Percentiles rank a stretch among this genome's conserved stretches.
phyloP scores from a whole-genome alignment of 2,329 filamentous ascomycete genomes.

The Aspergillus luchuensis region DNA sequence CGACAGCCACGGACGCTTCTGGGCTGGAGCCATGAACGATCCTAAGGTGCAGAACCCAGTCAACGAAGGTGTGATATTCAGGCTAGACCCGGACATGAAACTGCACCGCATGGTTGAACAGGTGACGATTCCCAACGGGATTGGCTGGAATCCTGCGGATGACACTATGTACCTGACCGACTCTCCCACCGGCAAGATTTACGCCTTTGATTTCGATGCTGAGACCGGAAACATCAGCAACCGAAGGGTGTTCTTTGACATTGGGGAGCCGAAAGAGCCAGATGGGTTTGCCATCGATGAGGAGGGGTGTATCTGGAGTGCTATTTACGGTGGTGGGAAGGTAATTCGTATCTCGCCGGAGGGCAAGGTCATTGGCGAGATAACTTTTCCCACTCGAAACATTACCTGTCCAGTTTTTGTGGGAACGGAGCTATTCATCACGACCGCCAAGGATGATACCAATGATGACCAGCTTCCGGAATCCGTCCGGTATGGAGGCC shows the following conservation, averaged over 20 bases:
- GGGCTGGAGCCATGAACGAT: conserved; percentile 86
- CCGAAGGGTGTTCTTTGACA: conserved; percentile 71
- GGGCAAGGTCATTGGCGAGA: conserved; percentile 72
- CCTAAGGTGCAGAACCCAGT: conserved; percentile 60
- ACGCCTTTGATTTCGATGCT: conserved; percentile 71
- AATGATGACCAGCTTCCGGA: conserved; percentile 61
- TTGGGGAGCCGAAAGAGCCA: conserved; percentile 65
- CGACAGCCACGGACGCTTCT: conserved; percentile 79
- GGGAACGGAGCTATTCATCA: conserved; percentile 74
- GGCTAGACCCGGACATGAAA: conserved; percentile 65
- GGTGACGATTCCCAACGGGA: conserved; percentile 80
- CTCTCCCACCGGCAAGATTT: conserved; percentile 70
- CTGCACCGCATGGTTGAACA: conserved; percentile 62
- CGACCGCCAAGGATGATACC: conserved; percentile 70
- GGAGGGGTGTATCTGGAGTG: conserved; percentile 86
- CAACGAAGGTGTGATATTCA: conserved; percentile 68
- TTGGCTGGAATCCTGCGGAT: conserved; percentile 74
- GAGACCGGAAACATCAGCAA: conserved; percentile 67
- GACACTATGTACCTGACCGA: conserved; percentile 82
- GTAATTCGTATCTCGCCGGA: conserved; percentile 73
- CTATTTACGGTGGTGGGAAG: conserved; percentile 75
- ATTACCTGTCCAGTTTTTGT: conserved; percentile 81
- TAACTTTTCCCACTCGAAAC: conserved; percentile 74
- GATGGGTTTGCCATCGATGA: conserved; percentile 85
- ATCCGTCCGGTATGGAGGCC: conserved; percentile 67